Base-by-base conservation (phyloP, 352 stramenopile species). In the Pythium vanterpoolii region DNA sequence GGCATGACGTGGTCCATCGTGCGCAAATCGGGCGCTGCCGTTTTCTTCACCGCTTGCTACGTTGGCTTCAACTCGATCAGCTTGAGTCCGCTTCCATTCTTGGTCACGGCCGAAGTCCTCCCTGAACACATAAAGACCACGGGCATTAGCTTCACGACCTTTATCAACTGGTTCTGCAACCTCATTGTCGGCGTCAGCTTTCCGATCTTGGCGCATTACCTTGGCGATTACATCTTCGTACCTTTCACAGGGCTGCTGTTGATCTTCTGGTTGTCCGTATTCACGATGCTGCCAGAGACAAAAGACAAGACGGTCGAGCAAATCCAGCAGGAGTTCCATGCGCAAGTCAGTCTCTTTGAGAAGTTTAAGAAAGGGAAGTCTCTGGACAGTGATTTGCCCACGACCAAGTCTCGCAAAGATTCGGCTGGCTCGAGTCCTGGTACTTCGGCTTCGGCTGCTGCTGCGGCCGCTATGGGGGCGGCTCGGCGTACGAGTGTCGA, bases 101-200 rank as follows among this genome's bases (percentile, higher is more conserved):
- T 83, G 4, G 69, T 80, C 6, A 63, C 69, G 1, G 61, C 66
- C 5, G 74, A 80, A 47, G 62, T 83, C 5, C 50, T 83, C 8
- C 69, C 74, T 0, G 74, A 83, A 14, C 62, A 76, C 23, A 69
- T 83, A 49, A 71, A 73, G 34, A 62, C 60, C 26, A 62, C 60
- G 28, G 71, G 69, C 1, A 68, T 78, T 45, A 74, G 59, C 50
- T 39, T 83, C 50, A 66, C 65, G 11, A 74, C 69, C 7, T 72
- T 74, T 43, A 64, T 72, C 48, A 77, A 78, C 40, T 78, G 68
- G 69, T 40, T 69, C 5, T 63, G 51, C 59, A 79, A 83, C 50
- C 45, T 78, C 33, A 34, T 72, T 21, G 64, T 83, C 13, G 66
- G 65, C 38, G 33, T 77, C 11, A 52, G 19, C 26, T 83, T 76